Evolutionary conservation across 805 yeast species (phyloP), one percentile per base, ranked within the genome.

Genomic region (Cyberlindnera samutprakarnensis): DNA sequence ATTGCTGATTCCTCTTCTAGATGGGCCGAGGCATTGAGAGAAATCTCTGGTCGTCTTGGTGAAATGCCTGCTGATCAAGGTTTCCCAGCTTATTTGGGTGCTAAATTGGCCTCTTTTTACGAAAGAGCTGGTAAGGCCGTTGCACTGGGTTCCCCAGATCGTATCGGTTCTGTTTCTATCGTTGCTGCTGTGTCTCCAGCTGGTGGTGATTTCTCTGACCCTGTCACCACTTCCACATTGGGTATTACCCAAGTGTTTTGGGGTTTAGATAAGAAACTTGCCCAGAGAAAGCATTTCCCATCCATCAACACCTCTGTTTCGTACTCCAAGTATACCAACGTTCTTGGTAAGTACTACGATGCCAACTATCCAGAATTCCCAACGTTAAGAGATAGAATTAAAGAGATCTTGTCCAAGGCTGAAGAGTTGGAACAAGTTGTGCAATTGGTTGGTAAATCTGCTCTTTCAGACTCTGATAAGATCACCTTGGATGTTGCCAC

Each of bases 61-160:
- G 99, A 92, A 72, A 92, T 92, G 99, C 99, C 99, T 59, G 99
- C 99, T 41, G 99, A 92, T 67, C 98, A 94, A 72, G 99, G 99
- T 72, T 92, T 88, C 92, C 99, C 99, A 41, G 99, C 99, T 32
- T 92, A 92, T 61, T 72, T 92, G 61, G 98, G 98, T 69, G 96
- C 99, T 32, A 92, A 92, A 61, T 75, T 92, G 53, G 97, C 99
- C 36, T 90, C 97, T 35, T 92, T 92, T 76, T 92, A 92, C 65
- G 99, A 92, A 70, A 86, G 99, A 70, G 99, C 99, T 28, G 99
- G 99, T 68, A 86, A 82, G 60, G 94, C 95, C 27, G 70, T 79
- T 51, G 90, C 95, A 3, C 71, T 92, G 39, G 99, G 99, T 55
- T 85, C 94, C 38, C 99, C 99, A 43, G 83, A 84, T 49, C 87